Evolutionary conservation across 257 asterid species (phyloP).

Genomic region (Leonotis leonurus): DNA sequence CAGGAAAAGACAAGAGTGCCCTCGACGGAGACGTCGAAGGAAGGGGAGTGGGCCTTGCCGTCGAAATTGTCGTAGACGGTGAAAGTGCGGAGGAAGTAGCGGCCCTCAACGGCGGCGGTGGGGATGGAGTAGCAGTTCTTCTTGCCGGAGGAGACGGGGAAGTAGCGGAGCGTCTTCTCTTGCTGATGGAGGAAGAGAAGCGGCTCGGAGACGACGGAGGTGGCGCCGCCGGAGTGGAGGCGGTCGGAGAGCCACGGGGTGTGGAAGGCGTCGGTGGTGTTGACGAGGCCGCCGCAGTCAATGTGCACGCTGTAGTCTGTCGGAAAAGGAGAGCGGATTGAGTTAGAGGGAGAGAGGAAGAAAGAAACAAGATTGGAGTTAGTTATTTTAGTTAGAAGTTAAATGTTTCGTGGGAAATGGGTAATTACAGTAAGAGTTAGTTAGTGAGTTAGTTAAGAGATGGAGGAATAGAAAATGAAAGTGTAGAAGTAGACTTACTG

Average conservation of each 20-base stretch:
- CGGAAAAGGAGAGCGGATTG: background rate
- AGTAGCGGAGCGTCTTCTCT: constrained; percentile 79
- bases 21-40: constrained; percentile 85
- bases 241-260: constrained; percentile 83
- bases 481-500: constrained; percentile 22
- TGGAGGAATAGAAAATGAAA: background rate
- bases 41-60: constrained; percentile 78
- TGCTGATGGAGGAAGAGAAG: constrained; percentile 65
- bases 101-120: constrained; percentile 21
- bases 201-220: constrained; percentile 82
- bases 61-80: constrained; percentile 82
- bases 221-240: constrained; percentile 68
- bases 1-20: constrained; percentile 91
- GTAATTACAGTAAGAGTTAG: background rate
- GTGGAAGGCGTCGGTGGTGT: constrained; percentile 66
- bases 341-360: background rate
- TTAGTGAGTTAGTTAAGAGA: background rate
- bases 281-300: constrained; percentile 66
- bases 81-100: constrained; percentile 71
- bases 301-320: constrained; percentile 38
- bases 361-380: background rate
- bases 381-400: constrained; percentile 10
- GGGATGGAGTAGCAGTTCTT: constrained; percentile 82
- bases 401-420: no score
- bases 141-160: constrained; percentile 77